Base-by-base conservation (phyloP, 139 green algal species). In the Parachlorella kessleri region DNA sequence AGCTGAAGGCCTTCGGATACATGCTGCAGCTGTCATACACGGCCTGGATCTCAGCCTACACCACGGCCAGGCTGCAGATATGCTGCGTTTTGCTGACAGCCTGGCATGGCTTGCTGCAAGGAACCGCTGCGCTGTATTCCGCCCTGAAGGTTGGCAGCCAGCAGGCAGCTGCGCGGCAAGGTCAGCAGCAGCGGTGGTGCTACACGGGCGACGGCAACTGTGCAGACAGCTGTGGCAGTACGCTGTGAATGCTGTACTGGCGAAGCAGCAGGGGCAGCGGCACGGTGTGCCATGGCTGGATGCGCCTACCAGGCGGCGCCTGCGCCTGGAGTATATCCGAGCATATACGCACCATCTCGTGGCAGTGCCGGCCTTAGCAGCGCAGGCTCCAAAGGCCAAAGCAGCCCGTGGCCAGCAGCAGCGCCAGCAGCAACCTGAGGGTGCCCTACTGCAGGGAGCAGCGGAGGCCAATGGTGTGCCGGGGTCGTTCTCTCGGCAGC, bases 171-270 rank as follows among this genome's bases (percentile, higher is more conserved):
- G n/a, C n/a, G n/a, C n/a, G n/a, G n/a, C n/a, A n/a, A n/a, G n/a
- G n/a, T n/a, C n/a, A n/a, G n/a, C n/a, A n/a, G n/a, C n/a, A n/a
- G n/a, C n/a, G n/a, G n/a, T n/a, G n/a, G n/a, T n/a, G n/a, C n/a
- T n/a, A n/a, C n/a, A n/a, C n/a, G n/a, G n/a, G n/a, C n/a, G n/a
- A n/a, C n/a, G n/a, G n/a, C n/a, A n/a, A n/a, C n/a, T n/a, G n/a
- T n/a, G n/a, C n/a, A n/a, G n/a, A n/a, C n/a, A n/a, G n/a, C n/a
- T 87, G 41, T 91, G 87, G 87, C 82, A 69, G 32, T 91, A 84
- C 72, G 87, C 87, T n/a, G 71, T 85, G 26, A 81, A 82, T 14
- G 82, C 84, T 21, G 86, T 90, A 40, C 68, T 90, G 48, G 28
- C 67, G 14, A 71, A 88, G 23, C 37, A 83, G 39, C 64, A 54